phyloP scores from a whole-genome alignment of 345 rosid genomes.

The Gossypium bickii region DNA sequence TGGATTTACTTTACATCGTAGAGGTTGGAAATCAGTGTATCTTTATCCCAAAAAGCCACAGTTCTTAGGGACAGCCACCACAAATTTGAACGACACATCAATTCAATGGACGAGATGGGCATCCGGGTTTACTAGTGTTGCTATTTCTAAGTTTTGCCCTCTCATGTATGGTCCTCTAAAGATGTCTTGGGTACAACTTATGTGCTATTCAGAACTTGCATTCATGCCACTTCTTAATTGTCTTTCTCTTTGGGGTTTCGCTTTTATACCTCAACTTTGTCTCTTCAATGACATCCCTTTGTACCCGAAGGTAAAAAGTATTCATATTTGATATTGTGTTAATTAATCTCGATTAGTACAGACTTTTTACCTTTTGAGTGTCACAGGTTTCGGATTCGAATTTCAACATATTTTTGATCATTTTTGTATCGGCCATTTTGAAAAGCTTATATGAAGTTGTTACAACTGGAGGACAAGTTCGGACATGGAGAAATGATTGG shows the following conservation, averaged over 20 bases:
- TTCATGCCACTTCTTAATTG: conserved; percentile 18
- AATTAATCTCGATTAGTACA: background rate
- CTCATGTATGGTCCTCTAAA: conserved; percentile 30
- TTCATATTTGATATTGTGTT: background rate
- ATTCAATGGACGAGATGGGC: conserved; percentile 38
- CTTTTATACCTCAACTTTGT: conserved; percentile 39
- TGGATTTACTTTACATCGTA: conserved; percentile 27
- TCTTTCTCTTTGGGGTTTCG: conserved; percentile 32
- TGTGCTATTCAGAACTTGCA: conserved; percentile 25
- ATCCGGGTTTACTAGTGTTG: conserved; percentile 26
- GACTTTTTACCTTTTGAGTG: background rate
- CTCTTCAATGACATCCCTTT: conserved; percentile 33
- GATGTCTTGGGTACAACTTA: conserved; percentile 25
- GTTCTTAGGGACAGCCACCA: conserved; percentile 28
- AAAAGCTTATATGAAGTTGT: conserved; percentile 29
- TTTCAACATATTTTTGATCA: conserved; percentile 20
- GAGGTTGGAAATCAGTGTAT: conserved; percentile 39
- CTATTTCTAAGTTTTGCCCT: conserved; percentile 35
- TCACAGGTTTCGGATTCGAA: conserved; percentile 24
- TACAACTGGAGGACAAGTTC: conserved; percentile 17
- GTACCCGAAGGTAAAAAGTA: conserved; percentile 33
- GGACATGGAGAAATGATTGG: conserved; percentile 28
- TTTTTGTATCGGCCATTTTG: conserved; percentile 20
- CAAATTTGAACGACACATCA: conserved; percentile 23
- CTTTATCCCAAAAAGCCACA: conserved; percentile 31